Base-by-base conservation (phyloP, 345 rosid species). In the Gossypium anomalum region DNA sequence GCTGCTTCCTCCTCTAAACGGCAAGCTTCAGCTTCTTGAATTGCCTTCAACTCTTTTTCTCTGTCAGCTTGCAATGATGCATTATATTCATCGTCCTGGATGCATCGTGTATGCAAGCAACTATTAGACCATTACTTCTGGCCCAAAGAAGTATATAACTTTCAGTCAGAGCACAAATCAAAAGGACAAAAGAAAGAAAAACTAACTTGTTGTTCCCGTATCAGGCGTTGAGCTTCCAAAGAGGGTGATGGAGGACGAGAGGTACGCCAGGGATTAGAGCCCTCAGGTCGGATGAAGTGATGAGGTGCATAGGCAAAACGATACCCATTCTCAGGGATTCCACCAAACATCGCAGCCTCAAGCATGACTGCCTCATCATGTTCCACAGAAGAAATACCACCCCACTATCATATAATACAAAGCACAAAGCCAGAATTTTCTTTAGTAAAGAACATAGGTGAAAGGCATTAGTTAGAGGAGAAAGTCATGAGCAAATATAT, bases 291-390 rank as follows among this genome's bases (percentile, higher is more conserved):
- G 86, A 86, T 84, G 67, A 84, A 86, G 34, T 84, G 89, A 81
- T 85, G 93, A 77, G 97, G 93, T 76, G 88, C 86, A 82, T 84
- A 84, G 51, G 87, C 79, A 77, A 78, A 83, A 74, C 74, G 81
- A 77, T 92, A 96, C 70, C 85, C 94, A 75, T 88, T 78, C 73
- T 93, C 99, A 77, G 99, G 97, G 76, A 96, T 82, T 75, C 99
- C 99, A 78, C 99, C 99, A 72, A 96, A 96, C 99, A 96, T 96
- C 73, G 99, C 99, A 82, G 99, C 98, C 83, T 96, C 99, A 41
- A 96, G 99, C 99, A 96, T 96, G 73, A 96, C 98, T 64, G 99
- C 98, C 78, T 96, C 99, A 83, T 93, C 99, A 78, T 93, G 99
- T 81, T 96, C 99, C 90, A 82, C 89, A 0, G 99, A 92, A 67